phyloP scores from a whole-genome alignment of 2,329 filamentous ascomycete genomes.

The Lachnellula cervina region DNA sequence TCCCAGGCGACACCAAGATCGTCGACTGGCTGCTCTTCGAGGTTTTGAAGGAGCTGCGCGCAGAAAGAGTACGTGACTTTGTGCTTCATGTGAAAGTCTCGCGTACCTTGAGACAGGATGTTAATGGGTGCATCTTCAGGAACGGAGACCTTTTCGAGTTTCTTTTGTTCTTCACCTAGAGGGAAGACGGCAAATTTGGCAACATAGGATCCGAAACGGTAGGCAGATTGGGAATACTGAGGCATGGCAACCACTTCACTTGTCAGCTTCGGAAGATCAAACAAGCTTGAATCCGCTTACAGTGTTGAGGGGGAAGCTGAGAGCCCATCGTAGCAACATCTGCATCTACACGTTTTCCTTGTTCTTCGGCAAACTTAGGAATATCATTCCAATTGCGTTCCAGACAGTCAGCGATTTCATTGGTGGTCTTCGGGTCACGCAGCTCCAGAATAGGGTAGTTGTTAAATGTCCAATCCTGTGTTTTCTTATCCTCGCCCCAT shows the following conservation, averaged over 20 bases:
- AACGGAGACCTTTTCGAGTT: slow-evolving; percentile 5
- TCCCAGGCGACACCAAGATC: slow-evolving; percentile 14
- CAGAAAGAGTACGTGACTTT: slow-evolving; percentile 17
- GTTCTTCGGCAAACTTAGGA: slow-evolving; percentile 15
- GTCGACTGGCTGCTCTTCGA: slow-evolving; percentile 13
- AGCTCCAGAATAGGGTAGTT: slow-evolving; percentile 16
- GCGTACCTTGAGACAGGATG: slow-evolving; percentile 12
- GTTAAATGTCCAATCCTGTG: slow-evolving; percentile 18
- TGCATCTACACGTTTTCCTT: slow-evolving; percentile 10
- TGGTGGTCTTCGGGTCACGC: slow-evolving; percentile 14
- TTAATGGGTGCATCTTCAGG: slow-evolving; percentile 15
- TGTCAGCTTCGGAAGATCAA: neutral
- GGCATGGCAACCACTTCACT: slow-evolving; percentile 15
- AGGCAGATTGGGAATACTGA: slow-evolving; percentile 17
- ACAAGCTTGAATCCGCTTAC: neutral
- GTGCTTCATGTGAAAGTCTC: slow-evolving; percentile 14
- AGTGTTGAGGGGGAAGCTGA: slow-evolving; percentile 9
- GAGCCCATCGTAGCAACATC: slow-evolving; percentile 11
- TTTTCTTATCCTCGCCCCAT: slow-evolving; percentile 19
- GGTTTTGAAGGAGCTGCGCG: slow-evolving; percentile 15
- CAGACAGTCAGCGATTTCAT: slow-evolving; percentile 16
- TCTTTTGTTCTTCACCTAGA: slow-evolving; percentile 11
- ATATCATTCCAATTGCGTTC: slow-evolving; percentile 17
- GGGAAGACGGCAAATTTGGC: slow-evolving; percentile 18
- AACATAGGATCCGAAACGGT: slow-evolving; percentile 15